Conservation (phyloP, 305 asterid species). For the Solanum hybrid region DNA sequence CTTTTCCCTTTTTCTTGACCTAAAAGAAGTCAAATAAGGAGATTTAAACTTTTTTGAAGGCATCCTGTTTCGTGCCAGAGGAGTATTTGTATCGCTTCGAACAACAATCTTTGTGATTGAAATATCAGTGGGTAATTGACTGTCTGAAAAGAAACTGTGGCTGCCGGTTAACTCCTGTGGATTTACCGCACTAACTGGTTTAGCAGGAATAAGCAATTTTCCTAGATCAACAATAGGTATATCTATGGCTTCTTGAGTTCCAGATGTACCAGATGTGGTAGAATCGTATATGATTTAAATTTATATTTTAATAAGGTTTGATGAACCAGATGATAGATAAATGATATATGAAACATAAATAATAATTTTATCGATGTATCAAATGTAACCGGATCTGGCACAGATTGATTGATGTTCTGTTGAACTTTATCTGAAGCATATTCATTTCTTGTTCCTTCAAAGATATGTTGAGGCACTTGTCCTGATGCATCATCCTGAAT, state of each 20-base stretch:
- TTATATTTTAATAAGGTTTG: not conserved
- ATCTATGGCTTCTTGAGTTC: not conserved
- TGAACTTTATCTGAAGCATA: no score
- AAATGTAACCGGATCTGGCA: not conserved
- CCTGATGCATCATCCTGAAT: not conserved
- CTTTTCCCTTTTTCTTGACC: not conserved
- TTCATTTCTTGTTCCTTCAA: not conserved
- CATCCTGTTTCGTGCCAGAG: not conserved
- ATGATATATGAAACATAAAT: not conserved
- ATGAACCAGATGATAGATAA: no score
- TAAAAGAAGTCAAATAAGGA: not conserved
- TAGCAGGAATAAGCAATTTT: no score
- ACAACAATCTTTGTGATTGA: no score
- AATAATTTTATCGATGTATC: not conserved
- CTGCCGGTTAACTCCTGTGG: no score
- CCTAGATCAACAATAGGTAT: not conserved
- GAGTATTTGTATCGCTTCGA: not conserved
- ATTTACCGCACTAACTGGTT: no score
- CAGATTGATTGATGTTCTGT: not conserved
- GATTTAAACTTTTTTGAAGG: no score
- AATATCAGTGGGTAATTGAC: not conserved
- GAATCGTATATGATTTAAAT: not conserved
- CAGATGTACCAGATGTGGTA: not conserved
- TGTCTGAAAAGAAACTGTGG: no score
- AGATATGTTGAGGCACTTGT: no score